These are phyloP conservation scores for Pelargonium fulgidum DNA, from an alignment of 441 rosid genomes.

Conservation along the genomic window DNA sequence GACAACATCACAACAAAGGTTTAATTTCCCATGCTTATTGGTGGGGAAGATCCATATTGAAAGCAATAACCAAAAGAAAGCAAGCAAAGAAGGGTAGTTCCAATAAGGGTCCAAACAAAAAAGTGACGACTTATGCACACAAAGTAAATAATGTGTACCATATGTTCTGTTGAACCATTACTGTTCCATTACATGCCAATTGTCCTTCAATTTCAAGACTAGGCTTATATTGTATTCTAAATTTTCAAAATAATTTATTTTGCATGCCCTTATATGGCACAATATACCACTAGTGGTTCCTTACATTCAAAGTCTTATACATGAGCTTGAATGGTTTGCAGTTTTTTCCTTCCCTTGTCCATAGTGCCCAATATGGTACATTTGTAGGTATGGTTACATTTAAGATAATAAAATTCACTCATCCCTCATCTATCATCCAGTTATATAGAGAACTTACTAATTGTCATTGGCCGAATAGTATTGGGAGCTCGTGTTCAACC, in stretches of 20 bases:
- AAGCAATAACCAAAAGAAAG: background rate
- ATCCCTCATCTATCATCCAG: background rate
- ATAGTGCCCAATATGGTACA: background rate
- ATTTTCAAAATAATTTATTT: background rate
- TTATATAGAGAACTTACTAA: background rate
- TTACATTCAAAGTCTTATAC: background rate
- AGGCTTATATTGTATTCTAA: background rate
- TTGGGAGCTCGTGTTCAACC: too few relatives aligned
- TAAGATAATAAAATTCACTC: background rate
- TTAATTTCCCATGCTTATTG: constrained; percentile 3
- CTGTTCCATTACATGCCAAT: background rate
- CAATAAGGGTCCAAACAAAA: background rate
- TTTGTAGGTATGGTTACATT: background rate
- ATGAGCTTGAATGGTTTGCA: background rate
- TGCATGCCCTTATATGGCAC: background rate
- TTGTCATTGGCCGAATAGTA: too few relatives aligned
- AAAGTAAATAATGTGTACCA: background rate
- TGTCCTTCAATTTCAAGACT: background rate
- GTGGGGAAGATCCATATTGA: background rate
- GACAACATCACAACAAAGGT: background rate
- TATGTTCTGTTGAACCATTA: background rate
- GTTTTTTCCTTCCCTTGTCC: background rate
- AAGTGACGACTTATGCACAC: background rate
- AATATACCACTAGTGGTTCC: background rate
- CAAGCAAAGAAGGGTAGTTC: background rate